Evolutionary conservation across 495 filamentous ascomycete genomes (phyloP).

Genomic region (Lepidopterella palustris): DNA sequence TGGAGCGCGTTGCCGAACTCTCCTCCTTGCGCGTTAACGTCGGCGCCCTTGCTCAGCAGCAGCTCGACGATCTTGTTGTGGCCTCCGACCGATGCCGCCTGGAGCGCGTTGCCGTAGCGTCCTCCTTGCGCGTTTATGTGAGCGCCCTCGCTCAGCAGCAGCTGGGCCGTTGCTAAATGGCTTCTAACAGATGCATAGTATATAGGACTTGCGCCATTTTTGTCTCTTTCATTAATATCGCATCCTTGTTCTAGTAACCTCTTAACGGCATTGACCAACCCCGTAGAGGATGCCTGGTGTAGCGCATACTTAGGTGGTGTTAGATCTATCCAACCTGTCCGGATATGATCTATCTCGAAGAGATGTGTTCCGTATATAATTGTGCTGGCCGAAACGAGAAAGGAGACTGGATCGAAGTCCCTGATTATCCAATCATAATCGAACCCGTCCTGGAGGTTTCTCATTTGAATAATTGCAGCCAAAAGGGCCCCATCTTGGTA

Average conservation of each 20-base stretch:
- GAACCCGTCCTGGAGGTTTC: neutral
- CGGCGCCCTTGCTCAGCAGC: slow-evolving; percentile 3
- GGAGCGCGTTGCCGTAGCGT: slow-evolving; percentile 6
- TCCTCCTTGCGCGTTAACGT: slow-evolving; percentile 7
- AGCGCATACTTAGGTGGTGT: neutral
- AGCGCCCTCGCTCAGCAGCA: slow-evolving; percentile 1
- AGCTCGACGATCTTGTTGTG: slow-evolving; percentile 1
- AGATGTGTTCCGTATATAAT: slow-evolving; percentile 1
- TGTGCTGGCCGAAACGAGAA: neutral
- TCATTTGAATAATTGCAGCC: neutral
- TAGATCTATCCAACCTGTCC: neutral
- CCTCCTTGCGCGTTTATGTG: slow-evolving; percentile 2
- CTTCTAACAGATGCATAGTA: neutral
- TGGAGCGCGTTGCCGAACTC: slow-evolving; percentile 8
- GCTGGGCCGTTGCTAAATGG: neutral
- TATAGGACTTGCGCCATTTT: neutral
- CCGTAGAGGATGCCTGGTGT: neutral
- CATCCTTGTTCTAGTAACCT: neutral
- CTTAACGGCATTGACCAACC: neutral
- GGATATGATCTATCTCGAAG: neutral
- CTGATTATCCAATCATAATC: neutral
- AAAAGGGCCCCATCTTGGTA: neutral
- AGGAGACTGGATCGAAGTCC: neutral
- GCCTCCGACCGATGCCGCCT: neutral
- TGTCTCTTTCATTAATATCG: neutral